A percentile compares a stretch with the other conserved stretches of the same genome.
These are phyloP conservation scores for Diaporthe ampelina DNA, from an alignment of 2,329 filamentous ascomycete genomes.

Conservation along the genomic window DNA sequence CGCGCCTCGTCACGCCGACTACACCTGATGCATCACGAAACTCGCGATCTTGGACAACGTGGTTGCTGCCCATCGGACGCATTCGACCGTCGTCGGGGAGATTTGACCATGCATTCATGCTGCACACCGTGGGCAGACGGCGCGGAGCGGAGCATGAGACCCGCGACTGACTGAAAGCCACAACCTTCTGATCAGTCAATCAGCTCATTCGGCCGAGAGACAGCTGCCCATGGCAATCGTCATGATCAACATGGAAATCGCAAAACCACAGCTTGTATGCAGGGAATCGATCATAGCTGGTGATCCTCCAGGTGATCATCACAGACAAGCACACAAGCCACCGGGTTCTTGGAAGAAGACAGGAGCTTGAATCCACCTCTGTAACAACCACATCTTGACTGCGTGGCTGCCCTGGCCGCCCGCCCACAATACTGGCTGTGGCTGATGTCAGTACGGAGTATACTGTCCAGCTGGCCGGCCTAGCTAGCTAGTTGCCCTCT, in stretches of 20 bases:
- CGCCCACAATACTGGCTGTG: conserved; percentile 1
- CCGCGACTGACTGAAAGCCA: not conserved
- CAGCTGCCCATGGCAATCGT: not conserved
- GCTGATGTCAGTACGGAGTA: conserved; percentile 8
- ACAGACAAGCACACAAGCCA: not conserved
- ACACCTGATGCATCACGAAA: conserved; percentile 10
- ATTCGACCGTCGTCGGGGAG: not conserved
- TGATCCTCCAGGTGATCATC: conserved; percentile 29
- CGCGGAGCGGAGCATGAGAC: not conserved
- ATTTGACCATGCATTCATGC: not conserved
- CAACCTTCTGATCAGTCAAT: not conserved
- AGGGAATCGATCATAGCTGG: conserved; percentile 15
- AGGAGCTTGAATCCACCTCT: conserved; percentile 21
- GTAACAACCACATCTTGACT: not conserved
- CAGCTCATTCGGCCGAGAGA: not conserved
- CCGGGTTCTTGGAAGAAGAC: conserved; percentile 8
- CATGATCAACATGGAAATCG: conserved; percentile 1
- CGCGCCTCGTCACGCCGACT: conserved; percentile 2
- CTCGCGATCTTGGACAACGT: not conserved
- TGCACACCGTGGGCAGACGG: not conserved
- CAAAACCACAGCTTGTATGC: conserved; percentile 1
- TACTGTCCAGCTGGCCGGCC: no score
- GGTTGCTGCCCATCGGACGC: not conserved
- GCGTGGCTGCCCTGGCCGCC: not conserved
- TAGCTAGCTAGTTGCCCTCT: not conserved